These are phyloP conservation scores for Cystobasidium ongulense DNA, from an alignment of 768 basidiomycete genomes.

Conservation along the genomic window DNA sequence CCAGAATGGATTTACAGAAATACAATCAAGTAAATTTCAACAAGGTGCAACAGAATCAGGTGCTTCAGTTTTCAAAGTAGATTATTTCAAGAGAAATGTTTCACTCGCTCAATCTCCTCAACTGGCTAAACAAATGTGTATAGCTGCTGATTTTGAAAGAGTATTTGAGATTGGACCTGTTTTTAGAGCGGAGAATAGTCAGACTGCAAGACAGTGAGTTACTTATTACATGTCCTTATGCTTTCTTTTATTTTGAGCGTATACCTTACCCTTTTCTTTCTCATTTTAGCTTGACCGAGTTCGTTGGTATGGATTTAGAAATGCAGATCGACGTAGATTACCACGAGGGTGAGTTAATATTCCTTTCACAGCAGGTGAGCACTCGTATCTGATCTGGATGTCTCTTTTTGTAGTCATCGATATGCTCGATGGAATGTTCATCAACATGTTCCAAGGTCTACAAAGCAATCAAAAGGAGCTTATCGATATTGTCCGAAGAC, in stretches of 20 bases:
- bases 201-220: slow-evolving; percentile 72
- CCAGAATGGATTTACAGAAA: slow-evolving; percentile 72
- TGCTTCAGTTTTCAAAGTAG: slow-evolving; percentile 91
- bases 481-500: slow-evolving; percentile 67
- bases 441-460: slow-evolving; percentile 74
- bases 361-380: background rate
- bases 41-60: slow-evolving; percentile 93
- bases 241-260: slow-evolving; percentile 38
- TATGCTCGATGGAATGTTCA: slow-evolving; percentile 71
- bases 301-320: slow-evolving; percentile 93
- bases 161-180: slow-evolving; percentile 92
- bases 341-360: slow-evolving; percentile 56
- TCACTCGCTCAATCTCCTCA: slow-evolving; percentile 94
- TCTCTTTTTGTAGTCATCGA: slow-evolving; percentile 59
- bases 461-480: slow-evolving; percentile 66
- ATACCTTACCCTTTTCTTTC: background rate
- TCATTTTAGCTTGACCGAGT: slow-evolving; percentile 62
- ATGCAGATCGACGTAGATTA: slow-evolving; percentile 98
- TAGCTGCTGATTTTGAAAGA: slow-evolving; percentile 93
- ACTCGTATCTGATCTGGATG: background rate
- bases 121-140: slow-evolving; percentile 95
- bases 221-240: too few relatives aligned
- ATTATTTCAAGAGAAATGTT: slow-evolving; percentile 84
- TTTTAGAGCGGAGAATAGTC: slow-evolving; percentile 80
- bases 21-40: slow-evolving; percentile 89